Base-by-base conservation (phyloP, 257 asterid species). In the Ballota nigra region DNA sequence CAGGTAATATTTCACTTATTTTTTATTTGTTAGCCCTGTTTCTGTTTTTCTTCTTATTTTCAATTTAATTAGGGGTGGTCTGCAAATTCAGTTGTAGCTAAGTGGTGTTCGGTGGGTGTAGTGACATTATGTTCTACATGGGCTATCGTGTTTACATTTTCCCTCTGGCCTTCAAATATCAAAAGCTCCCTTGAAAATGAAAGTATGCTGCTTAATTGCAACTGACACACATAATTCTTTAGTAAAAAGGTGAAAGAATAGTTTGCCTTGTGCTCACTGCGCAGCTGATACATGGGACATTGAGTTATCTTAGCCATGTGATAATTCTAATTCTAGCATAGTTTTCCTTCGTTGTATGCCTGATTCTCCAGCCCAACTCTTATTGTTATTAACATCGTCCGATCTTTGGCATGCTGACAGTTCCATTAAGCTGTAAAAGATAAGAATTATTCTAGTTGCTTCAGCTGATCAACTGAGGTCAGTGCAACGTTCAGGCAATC, bases 1-100 rank as follows among this genome's bases (percentile, higher is more conserved):
- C 87, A 70, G 92, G 98, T 95, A 83, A 70, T 55, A 26, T 15
- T 57, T 12, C 9, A 43, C 34, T 36, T 53, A 4, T 20, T 53
- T 63, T 63, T 18, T 4, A 45, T 75, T 36, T 51, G 60, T 24
- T 57, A 18, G 28, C 18, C 51, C n/a, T 36, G 45, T 38, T 7
- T 26, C n/a, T 69, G 20, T 29, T 29, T 76, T 28, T 43, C 68
- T 55, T 38, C 19, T 29, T 40, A 7, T 16, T 23, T 45, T 23
- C 36, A 4, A 6, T 19, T 40, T 47, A 40, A 61, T 13, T 41
- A 49, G 57, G 43, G 56, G 26, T 49, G 71, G 55, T 60, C n/a
- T n/a, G n/a, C n/a, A n/a, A n/a, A n/a, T n/a, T n/a, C n/a, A n/a
- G n/a, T 28, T 6, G 45, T 38, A 60, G 71, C 71, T 31, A 6